These are phyloP conservation scores for Pistacia atlantica DNA, from an alignment of 345 rosid species.

Conservation along the genomic window DNA sequence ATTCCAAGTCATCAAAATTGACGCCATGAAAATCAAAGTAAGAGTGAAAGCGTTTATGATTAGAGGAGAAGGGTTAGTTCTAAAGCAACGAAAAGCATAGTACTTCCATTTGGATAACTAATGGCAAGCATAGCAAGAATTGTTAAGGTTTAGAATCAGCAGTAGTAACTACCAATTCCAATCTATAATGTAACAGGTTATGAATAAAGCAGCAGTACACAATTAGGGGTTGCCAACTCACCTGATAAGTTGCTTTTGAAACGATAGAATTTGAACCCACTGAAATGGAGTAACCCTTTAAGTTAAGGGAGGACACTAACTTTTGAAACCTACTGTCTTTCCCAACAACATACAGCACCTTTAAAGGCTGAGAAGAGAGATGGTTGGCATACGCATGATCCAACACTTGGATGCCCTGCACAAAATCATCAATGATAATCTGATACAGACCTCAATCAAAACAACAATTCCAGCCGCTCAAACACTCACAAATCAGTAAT, in stretches of 20 bases:
- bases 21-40: not conserved
- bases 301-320: slow-evolving; percentile 40
- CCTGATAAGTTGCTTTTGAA: slow-evolving; percentile 39
- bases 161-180: not conserved
- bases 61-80: not conserved
- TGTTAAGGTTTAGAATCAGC: not conserved
- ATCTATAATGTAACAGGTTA: not conserved
- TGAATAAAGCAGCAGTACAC: not conserved
- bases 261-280: slow-evolving; percentile 15
- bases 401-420: slow-evolving; percentile 39
- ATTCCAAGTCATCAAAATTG: not conserved
- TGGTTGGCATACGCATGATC: slow-evolving; percentile 15
- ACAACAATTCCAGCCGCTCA: no score
- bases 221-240: slow-evolving; percentile 6
- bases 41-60: not conserved
- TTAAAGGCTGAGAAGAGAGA: slow-evolving; percentile 21
- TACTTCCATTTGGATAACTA: not conserved
- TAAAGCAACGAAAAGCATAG: not conserved
- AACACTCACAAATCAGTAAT: no score
- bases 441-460: no score
- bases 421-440: not conserved
- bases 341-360: slow-evolving; percentile 40
- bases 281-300: slow-evolving; percentile 41
- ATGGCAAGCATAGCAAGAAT: not conserved
- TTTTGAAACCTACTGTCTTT: slow-evolving; percentile 36